Evolutionary conservation across 2,329 filamentous ascomycete species (phyloP).

Genomic region (Diaporthe vaccinii): DNA sequence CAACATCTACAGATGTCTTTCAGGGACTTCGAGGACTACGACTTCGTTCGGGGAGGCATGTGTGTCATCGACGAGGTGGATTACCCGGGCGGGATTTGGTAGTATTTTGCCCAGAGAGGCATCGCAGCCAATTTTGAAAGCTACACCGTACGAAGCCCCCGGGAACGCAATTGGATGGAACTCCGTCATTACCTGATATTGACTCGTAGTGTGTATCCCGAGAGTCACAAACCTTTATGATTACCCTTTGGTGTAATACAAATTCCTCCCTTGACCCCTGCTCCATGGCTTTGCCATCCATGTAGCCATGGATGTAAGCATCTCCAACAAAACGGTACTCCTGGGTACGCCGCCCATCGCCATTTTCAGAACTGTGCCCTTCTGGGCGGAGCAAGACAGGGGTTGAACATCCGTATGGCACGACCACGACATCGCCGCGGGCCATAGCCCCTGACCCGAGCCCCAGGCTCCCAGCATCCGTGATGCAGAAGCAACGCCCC

Average conservation of each 20-base stretch:
- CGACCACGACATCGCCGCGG: constrained; percentile 9
- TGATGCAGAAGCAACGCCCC: constrained; percentile 21
- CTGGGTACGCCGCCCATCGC: background rate
- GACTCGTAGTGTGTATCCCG: background rate
- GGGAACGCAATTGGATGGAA: background rate
- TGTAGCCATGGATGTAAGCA: constrained; percentile 14
- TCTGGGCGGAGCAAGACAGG: constrained; percentile 13
- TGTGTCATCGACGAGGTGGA: background rate
- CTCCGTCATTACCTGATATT: background rate
- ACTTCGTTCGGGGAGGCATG: background rate
- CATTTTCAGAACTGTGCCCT: background rate
- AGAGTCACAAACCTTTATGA: background rate
- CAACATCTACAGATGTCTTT: background rate
- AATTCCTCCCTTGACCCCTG: background rate
- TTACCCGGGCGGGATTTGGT: background rate
- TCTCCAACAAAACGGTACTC: constrained; percentile 16
- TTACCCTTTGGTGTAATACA: background rate
- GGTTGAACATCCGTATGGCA: constrained; percentile 2
- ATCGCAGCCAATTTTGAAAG: background rate
- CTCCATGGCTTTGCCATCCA: background rate
- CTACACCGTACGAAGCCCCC: no score
- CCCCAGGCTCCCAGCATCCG: background rate
- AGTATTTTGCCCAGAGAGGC: background rate
- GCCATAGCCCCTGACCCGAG: constrained; percentile 17
- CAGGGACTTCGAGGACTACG: background rate